phyloP scores from a whole-genome alignment of 805 yeast genomes.

The Metschnikowia proteae region DNA sequence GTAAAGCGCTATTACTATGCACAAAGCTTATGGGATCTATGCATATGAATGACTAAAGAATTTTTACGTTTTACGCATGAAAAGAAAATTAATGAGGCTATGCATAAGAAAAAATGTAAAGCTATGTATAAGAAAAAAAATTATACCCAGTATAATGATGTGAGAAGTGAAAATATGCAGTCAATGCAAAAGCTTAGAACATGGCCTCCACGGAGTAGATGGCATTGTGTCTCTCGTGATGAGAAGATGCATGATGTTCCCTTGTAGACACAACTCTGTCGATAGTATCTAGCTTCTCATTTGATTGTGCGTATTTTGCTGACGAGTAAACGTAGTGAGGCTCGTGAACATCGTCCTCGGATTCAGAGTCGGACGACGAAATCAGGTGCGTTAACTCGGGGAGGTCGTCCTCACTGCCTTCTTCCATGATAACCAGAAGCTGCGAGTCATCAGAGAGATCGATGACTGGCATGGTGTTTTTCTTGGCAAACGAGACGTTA shows the following conservation, averaged over 20 bases:
- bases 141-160: conserved; percentile 1
- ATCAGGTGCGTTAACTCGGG: conserved; percentile 17
- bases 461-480: conserved; percentile 12
- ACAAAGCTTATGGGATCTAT: too few relatives aligned
- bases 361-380: conserved; percentile 17
- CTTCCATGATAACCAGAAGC: conserved; percentile 15
- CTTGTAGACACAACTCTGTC: not conserved
- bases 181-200: conserved; percentile 19
- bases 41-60: too few relatives aligned
- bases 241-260: not conserved
- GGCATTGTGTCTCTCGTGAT: conserved; percentile 30
- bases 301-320: conserved; percentile 6
- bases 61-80: too few relatives aligned
- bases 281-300: not conserved
- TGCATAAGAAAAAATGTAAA: not conserved
- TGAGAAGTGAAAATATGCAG: not conserved
- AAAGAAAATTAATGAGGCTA: not conserved
- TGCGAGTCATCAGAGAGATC: conserved; percentile 12
- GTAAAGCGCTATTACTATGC: too few relatives aligned
- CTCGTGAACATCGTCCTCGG: conserved; percentile 13
- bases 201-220: conserved; percentile 39
- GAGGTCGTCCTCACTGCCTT: conserved; percentile 11
- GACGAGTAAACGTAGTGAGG: conserved; percentile 10
- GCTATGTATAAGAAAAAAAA: not conserved
- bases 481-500: not conserved